Conservation (phyloP, 495 filamentous ascomycete species). For the Pseudoneurospora amorphoporcata region DNA sequence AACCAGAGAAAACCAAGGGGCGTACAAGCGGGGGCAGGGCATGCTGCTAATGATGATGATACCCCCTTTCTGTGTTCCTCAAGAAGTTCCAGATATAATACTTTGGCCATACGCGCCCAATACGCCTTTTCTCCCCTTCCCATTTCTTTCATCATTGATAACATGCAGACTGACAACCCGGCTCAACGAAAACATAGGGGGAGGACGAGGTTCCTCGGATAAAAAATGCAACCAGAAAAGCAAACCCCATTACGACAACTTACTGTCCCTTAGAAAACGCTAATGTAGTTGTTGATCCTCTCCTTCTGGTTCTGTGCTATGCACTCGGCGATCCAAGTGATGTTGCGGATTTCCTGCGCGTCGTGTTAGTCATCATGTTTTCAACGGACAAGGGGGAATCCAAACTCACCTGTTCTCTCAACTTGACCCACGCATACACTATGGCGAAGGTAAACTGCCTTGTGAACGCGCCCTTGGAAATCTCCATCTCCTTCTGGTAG, state of each 20-base stretch:
- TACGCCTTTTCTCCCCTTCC: background rate
- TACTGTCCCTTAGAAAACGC: conserved; percentile 58
- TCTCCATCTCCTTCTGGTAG: conserved; percentile 99
- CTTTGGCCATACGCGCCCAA: background rate
- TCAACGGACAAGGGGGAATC: background rate
- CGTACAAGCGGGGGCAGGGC: background rate
- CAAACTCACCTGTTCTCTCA: conserved; percentile 81
- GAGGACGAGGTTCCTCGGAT: background rate
- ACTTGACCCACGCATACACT: conserved; percentile 95
- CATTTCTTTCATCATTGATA: background rate
- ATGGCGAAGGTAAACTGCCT: conserved; percentile 92
- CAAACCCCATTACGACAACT: background rate
- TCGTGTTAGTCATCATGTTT: background rate
- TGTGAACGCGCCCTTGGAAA: conserved; percentile 89
- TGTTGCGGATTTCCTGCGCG: conserved; percentile 92
- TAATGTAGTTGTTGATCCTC: conserved; percentile 96
- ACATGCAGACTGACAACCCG: background rate
- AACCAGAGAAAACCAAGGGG: conserved; percentile 5
- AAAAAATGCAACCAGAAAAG: conserved; percentile 8
- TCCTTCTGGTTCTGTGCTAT: conserved; percentile 99
- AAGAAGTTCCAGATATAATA: conserved; percentile 1
- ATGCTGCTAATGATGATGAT: background rate
- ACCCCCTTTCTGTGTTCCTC: conserved; percentile 1
- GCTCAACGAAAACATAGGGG: background rate
- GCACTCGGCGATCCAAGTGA: conserved; percentile 99